Evolutionary conservation across 1,284 basidiomycete genomes (phyloP).

Genomic region (Irpex rosettiformis): DNA sequence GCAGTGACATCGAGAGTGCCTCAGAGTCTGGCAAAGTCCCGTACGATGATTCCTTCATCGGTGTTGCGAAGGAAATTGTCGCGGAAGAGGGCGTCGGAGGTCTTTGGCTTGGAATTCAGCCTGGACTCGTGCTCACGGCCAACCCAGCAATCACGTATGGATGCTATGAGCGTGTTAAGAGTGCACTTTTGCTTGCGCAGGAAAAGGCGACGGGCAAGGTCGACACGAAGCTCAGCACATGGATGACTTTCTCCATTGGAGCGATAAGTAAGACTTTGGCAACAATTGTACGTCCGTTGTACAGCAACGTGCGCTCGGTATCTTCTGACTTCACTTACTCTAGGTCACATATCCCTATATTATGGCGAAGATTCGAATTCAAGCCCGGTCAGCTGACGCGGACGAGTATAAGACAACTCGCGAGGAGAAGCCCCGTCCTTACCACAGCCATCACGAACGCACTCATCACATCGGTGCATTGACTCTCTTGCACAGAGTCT

Average conservation of each 20-base stretch:
- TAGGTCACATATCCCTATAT: conserved; percentile 92
- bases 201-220: conserved; percentile 38
- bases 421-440: conserved; percentile 32
- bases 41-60: conserved; percentile 68
- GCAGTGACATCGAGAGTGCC: conserved; percentile 6
- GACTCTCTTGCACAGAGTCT: conserved; percentile 73
- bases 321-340: background rate
- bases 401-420: conserved; percentile 46
- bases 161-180: conserved; percentile 90
- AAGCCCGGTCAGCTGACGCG: conserved; percentile 66
- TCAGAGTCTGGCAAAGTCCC: conserved; percentile 19
- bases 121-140: conserved; percentile 88
- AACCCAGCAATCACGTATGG: conserved; percentile 99
- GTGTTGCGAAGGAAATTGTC: conserved; percentile 84
- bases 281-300: conserved; percentile 70
- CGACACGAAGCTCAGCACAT: conserved; percentile 67
- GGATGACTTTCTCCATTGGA: conserved; percentile 85
- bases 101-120: conserved; percentile 93
- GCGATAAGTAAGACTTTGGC: conserved; percentile 95
- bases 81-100: conserved; percentile 90
- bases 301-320: background rate
- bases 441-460: conserved; percentile 35
- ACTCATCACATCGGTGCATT: conserved; percentile 68
- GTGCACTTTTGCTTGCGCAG: conserved; percentile 53
- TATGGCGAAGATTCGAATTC: conserved; percentile 97